These are phyloP conservation scores for Metschnikowia henanensis DNA, from an alignment of 805 yeast species.

Conservation along the genomic window DNA sequence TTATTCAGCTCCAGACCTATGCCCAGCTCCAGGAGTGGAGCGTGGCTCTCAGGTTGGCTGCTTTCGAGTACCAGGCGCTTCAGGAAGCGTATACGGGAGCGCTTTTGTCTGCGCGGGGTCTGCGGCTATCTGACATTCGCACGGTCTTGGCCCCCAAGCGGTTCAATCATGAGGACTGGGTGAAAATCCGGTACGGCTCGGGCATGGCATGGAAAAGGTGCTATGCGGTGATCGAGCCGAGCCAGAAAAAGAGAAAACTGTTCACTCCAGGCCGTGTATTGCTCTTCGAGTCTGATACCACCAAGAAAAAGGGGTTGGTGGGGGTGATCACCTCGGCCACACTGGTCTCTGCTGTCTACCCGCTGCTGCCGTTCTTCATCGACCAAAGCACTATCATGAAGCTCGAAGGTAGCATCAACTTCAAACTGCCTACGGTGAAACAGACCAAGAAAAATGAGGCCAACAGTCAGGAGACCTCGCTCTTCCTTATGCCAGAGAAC, in stretches of 20 bases:
- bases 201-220: constrained; percentile 99
- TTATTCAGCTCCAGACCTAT: constrained; percentile 71
- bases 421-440: constrained; percentile 45
- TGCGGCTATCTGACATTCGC: constrained; percentile 81
- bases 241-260: constrained; percentile 48
- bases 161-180: constrained; percentile 91
- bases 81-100: constrained; percentile 99
- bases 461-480: constrained; percentile 41
- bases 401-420: constrained; percentile 76
- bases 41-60: constrained; percentile 76
- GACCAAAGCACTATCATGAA: constrained; percentile 89
- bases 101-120: constrained; percentile 85
- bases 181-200: constrained; percentile 88
- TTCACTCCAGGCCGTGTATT: constrained; percentile 63
- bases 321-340: constrained; percentile 73
- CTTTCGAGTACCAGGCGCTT: constrained; percentile 75
- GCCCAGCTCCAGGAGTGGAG: constrained; percentile 75
- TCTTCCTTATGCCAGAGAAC: constrained; percentile 45
- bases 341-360: constrained; percentile 88
- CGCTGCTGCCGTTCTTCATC: constrained; percentile 76
- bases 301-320: constrained; percentile 67
- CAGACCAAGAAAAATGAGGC: constrained; percentile 26
- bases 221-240: constrained; percentile 83
- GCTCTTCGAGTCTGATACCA: constrained; percentile 83
- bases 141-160: constrained; percentile 84